Evolutionary conservation across 1,139 yeast species (phyloP).

Genomic region (Blastobotrys aristatus): DNA sequence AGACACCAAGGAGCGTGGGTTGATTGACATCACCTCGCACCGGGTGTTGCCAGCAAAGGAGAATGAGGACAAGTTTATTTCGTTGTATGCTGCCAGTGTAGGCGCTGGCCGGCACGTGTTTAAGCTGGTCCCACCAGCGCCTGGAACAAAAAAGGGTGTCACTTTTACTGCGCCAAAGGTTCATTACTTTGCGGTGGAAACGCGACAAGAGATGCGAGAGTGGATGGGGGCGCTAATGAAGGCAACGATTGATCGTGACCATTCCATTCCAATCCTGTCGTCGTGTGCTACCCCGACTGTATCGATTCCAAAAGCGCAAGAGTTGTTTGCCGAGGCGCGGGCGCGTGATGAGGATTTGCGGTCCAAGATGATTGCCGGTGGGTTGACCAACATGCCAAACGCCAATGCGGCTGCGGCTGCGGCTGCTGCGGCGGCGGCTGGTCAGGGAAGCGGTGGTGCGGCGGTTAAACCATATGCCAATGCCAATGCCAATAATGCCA

Average conservation of each 20-base stretch:
- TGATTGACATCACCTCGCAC: slow-evolving; percentile 93
- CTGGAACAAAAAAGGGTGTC: slow-evolving; percentile 91
- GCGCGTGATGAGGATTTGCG: slow-evolving; percentile 29
- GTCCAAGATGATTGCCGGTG: slow-evolving; percentile 29
- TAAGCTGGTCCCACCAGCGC: slow-evolving; percentile 94
- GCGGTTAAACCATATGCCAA: neutral
- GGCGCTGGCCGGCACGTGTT: slow-evolving; percentile 92
- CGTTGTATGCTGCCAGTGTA: slow-evolving; percentile 85
- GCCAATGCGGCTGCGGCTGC: slow-evolving; percentile 12
- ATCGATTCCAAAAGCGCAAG: slow-evolving; percentile 80
- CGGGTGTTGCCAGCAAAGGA: slow-evolving; percentile 77
- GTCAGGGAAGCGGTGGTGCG: neutral
- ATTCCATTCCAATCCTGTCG: slow-evolving; percentile 86
- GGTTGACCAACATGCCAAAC: slow-evolving; percentile 18
- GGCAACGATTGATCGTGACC: slow-evolving; percentile 95
- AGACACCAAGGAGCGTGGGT: slow-evolving; percentile 82
- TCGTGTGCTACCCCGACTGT: slow-evolving; percentile 94
- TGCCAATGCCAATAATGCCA: neutral
- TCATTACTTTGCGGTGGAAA: slow-evolving; percentile 93
- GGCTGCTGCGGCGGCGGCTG: neutral
- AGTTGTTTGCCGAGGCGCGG: slow-evolving; percentile 67
- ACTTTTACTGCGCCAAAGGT: slow-evolving; percentile 95
- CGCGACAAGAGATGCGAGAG: slow-evolving; percentile 82
- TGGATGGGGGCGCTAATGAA: slow-evolving; percentile 96
- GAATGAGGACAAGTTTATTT: slow-evolving; percentile 68